Evolutionary conservation across 169 alveolate genomes (phyloP).

Genomic region (Eimeria acervulina): DNA sequence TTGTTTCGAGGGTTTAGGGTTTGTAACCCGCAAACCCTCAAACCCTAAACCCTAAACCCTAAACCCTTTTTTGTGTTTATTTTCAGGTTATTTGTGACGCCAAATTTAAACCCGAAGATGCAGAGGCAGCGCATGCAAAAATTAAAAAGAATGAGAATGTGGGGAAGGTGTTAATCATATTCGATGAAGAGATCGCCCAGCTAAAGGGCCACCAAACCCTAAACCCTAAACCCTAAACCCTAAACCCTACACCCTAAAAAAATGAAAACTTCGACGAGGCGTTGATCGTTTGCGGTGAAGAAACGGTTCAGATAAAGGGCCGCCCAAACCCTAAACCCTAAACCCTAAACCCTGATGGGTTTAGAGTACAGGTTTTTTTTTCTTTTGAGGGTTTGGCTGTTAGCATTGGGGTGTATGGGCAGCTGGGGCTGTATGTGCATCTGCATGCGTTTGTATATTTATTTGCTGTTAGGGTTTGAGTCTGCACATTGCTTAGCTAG

Average conservation of each 20-base stretch:
- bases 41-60: slow-evolving; percentile 25
- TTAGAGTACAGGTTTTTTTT: neutral
- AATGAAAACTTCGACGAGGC: neutral
- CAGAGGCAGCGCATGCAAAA: slow-evolving; percentile 52
- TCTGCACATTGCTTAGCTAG: too few relatives aligned
- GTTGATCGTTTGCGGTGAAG: neutral
- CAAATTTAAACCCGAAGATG: neutral
- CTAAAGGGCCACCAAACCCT: slow-evolving; percentile 6
- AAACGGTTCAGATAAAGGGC: neutral
- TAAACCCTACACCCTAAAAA: neutral
- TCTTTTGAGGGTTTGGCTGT: neutral
- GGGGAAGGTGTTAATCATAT: slow-evolving; percentile 7
- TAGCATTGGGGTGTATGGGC: neutral
- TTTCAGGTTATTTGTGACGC: slow-evolving; percentile 55
- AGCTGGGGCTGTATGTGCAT: too few relatives aligned
- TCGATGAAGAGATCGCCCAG: neutral
- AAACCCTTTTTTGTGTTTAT: neutral
- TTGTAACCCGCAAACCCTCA: neutral
- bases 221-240: slow-evolving; percentile 40
- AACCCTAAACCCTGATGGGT: slow-evolving; percentile 19
- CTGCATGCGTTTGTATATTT: too few relatives aligned
- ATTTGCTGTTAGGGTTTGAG: slow-evolving; percentile 15
- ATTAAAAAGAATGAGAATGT: neutral
- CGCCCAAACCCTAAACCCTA: slow-evolving; percentile 30
- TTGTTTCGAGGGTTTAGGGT: neutral